phyloP scores from a whole-genome alignment of 441 rosid species.

The Pelargonium citronellum region DNA sequence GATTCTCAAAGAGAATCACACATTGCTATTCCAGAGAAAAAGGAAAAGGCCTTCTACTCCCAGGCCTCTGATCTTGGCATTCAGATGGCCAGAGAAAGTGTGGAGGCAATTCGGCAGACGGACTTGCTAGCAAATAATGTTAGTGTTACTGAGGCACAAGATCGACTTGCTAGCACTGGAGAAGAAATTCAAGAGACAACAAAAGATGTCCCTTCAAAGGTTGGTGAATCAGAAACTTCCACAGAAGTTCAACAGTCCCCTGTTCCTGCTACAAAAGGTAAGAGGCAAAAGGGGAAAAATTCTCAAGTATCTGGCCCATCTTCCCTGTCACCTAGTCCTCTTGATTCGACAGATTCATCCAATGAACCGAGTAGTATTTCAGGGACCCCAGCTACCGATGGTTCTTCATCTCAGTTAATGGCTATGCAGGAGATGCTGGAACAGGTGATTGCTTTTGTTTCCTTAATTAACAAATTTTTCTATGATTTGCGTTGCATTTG shows the following conservation, averaged over 20 bases:
- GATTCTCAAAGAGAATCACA: constrained; percentile 26
- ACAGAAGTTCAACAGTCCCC: constrained; percentile 26
- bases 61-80: constrained; percentile 52
- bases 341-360: constrained; percentile 41
- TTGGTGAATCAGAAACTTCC: constrained; percentile 28
- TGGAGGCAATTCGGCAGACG: constrained; percentile 25
- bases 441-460: constrained; percentile 31
- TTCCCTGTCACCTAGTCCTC: constrained; percentile 37
- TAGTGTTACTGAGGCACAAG: constrained; percentile 24
- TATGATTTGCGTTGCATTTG: neutral
- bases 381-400: constrained; percentile 32
- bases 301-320: constrained; percentile 35
- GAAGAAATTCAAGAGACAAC: constrained; percentile 25
- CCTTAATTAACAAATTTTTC: neutral
- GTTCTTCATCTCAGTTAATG: constrained; percentile 30
- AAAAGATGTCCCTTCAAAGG: constrained; percentile 29
- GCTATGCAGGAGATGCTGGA: constrained; percentile 40
- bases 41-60: constrained; percentile 42
- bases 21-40: constrained; percentile 30
- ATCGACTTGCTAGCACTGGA: constrained; percentile 22
- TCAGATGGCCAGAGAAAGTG: constrained; percentile 40
- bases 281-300: constrained; percentile 35
- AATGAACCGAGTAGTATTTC: constrained; percentile 39
- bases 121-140: constrained; percentile 28
- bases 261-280: constrained; percentile 33